Conservation (phyloP, 2,329 filamentous ascomycete genomes). For the Penicillium psychrosexuale region DNA sequence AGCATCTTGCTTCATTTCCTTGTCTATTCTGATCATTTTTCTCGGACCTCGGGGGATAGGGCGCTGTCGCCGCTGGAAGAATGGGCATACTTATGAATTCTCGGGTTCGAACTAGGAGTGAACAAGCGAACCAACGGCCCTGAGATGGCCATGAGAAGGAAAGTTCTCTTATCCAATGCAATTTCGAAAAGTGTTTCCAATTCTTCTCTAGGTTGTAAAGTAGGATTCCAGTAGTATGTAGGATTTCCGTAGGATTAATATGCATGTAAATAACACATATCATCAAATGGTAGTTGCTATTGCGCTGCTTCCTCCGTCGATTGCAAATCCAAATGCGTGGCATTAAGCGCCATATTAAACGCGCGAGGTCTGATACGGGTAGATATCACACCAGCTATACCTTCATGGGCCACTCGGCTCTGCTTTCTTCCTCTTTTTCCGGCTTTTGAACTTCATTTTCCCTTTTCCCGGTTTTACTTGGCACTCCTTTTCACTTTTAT, state of each 20-base stretch:
- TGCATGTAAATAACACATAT: no score
- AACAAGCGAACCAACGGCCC: conserved; percentile 11
- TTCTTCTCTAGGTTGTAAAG: neutral
- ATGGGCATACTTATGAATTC: conserved; percentile 25
- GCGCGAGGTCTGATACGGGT: conserved; percentile 17
- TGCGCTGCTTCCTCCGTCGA: neutral
- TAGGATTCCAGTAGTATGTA: neutral
- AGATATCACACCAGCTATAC: conserved; percentile 21
- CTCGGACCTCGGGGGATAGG: conserved; percentile 37
- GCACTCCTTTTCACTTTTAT: conserved; percentile 8
- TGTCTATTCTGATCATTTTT: conserved; percentile 27
- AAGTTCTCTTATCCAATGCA: conserved; percentile 27
- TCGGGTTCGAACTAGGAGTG: conserved; percentile 16
- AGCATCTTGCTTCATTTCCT: conserved; percentile 26
- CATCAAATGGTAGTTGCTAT: no score
- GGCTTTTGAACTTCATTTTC: conserved; percentile 10
- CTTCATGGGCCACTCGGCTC: conserved; percentile 17
- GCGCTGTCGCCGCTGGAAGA: conserved; percentile 34
- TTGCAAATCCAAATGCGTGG: conserved; percentile 2
- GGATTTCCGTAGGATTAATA: neutral
- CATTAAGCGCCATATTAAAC: conserved; percentile 4
- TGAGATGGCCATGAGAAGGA: conserved; percentile 31
- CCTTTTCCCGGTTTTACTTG: conserved; percentile 13
- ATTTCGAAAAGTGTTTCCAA: conserved; percentile 19
- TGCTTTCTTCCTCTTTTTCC: conserved; percentile 15